These are phyloP conservation scores for Amphicarpaea edgeworthii DNA, from an alignment of 306 rosid species.

Conservation along the genomic window DNA sequence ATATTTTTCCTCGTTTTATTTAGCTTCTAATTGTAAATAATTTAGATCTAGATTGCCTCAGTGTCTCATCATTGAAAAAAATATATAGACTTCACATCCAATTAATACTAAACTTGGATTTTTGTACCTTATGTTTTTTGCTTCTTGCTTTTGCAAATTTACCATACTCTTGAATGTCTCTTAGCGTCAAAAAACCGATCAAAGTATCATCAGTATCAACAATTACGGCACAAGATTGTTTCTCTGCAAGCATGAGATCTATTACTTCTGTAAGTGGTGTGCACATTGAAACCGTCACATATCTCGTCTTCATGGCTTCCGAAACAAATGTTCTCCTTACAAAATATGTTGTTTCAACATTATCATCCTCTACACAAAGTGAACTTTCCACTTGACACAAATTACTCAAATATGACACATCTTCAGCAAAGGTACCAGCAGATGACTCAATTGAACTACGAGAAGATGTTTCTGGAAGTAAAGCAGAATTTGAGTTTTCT, in stretches of 20 bases:
- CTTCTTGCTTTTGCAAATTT: constrained; percentile 65
- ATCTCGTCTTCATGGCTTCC: constrained; percentile 93
- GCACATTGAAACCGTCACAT: constrained; percentile 66
- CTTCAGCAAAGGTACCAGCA: constrained; percentile 49
- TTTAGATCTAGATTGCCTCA: constrained; percentile 29
- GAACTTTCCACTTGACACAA: constrained; percentile 84
- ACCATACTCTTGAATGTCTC: constrained; percentile 75
- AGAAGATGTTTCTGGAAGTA: constrained; percentile 51
- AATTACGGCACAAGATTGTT: constrained; percentile 88
- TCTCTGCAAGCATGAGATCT: constrained; percentile 84
- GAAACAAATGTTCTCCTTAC: constrained; percentile 70
- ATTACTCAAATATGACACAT: constrained; percentile 48
- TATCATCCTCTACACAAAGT: constrained; percentile 62
- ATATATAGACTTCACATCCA: constrained; percentile 26
- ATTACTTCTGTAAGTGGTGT: constrained; percentile 74
- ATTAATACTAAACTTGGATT: constrained; percentile 36
- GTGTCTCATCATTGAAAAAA: constrained; percentile 26
- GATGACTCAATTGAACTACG: constrained; percentile 50
- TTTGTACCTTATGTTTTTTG: constrained; percentile 65
- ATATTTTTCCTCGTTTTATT: constrained; percentile 5
- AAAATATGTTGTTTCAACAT: constrained; percentile 51
- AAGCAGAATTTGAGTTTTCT: constrained; percentile 44
- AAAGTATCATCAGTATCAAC: constrained; percentile 67
- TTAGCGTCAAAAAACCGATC: constrained; percentile 78
- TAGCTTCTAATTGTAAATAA: constrained; percentile 24